Base-by-base conservation (phyloP, 2,329 filamentous ascomycete species). In the Talaromyces sp. region DNA sequence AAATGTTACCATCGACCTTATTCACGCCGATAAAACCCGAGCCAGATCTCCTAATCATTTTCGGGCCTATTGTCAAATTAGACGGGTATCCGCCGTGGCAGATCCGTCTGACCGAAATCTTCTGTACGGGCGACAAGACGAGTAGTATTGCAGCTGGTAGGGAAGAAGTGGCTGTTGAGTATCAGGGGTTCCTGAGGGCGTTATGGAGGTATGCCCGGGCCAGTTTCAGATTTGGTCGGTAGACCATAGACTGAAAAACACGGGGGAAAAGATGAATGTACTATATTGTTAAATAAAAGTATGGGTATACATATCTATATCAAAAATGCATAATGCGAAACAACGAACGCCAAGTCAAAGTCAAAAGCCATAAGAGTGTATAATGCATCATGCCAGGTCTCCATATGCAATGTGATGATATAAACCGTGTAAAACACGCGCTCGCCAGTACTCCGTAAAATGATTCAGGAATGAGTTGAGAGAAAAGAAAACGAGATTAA, bases 11-110 rank as follows among this genome's bases (percentile, higher is more conserved):
- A 9, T 45, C 57, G 22, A 16, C 22, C 22, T 31, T 67, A 9
- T 67, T 67, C 31, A 56, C 50, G 0, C 56, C 66, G 60, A 88
- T 96, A 67, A 95, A 96, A 84, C 84, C 86, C 10, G 94, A 99
- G 78, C 95, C 95, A 2, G 93, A 98, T 75, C 82, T 99, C 14
- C 81, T 99, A 65, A 86, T 99, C 63, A 81, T 97, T 9, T 99
- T 99, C 76, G 88, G 90, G 1, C 91, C 93, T 3, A 87, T 88
- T 59, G 87, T 98, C 62, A 89, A 93, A 75, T 80, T 99, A 52
- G 89, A 92, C 62, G 93, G 95, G 10, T 99, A 98, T 75, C 95
- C 95, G 10, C 95, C 95, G 0, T 99, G 95, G 95, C 95, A 97
- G 79, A 86, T 98, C 67, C 87, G 95, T 50, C 81, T 99, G 74